phyloP scores from a whole-genome alignment of 2,329 filamentous ascomycete genomes.

The Hypoxylon sp. region DNA sequence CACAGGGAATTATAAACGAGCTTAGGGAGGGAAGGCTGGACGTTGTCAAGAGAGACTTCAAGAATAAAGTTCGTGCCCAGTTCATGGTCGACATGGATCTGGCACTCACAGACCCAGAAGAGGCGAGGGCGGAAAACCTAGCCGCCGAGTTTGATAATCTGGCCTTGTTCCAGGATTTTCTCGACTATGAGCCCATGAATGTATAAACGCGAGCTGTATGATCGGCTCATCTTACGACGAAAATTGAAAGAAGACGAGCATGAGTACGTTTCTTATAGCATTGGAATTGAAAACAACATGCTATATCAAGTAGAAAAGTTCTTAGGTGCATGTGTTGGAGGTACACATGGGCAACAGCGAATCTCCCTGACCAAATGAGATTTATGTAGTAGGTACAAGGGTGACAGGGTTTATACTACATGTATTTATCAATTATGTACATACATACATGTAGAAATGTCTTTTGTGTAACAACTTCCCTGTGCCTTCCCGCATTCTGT shows the following conservation, averaged over 20 bases:
- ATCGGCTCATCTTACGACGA: neutral
- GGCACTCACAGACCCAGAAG: constrained; percentile 55
- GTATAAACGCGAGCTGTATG: neutral
- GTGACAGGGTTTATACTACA: too few species aligned
- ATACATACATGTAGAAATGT: neutral
- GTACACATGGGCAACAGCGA: neutral
- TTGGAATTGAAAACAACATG: neutral
- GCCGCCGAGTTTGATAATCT: constrained; percentile 55
- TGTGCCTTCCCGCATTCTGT: neutral
- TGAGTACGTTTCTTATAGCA: neutral
- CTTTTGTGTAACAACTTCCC: neutral
- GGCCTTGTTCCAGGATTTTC: constrained; percentile 55
- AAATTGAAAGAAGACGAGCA: neutral
- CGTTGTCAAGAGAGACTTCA: constrained; percentile 38
- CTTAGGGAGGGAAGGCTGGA: constrained; percentile 50
- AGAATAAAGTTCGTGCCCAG: constrained; percentile 53
- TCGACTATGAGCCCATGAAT: constrained; percentile 39
- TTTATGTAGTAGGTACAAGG: too few species aligned
- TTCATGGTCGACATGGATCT: constrained; percentile 58
- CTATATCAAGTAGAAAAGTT: neutral
- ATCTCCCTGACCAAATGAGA: neutral
- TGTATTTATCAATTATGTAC: too few species aligned
- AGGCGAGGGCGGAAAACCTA: constrained; percentile 55
- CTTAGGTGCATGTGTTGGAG: neutral
- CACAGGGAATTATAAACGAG: constrained; percentile 53